Evolutionary conservation across 106 monocot genomes (phyloP).

Genomic region (Allium fistulosum): DNA sequence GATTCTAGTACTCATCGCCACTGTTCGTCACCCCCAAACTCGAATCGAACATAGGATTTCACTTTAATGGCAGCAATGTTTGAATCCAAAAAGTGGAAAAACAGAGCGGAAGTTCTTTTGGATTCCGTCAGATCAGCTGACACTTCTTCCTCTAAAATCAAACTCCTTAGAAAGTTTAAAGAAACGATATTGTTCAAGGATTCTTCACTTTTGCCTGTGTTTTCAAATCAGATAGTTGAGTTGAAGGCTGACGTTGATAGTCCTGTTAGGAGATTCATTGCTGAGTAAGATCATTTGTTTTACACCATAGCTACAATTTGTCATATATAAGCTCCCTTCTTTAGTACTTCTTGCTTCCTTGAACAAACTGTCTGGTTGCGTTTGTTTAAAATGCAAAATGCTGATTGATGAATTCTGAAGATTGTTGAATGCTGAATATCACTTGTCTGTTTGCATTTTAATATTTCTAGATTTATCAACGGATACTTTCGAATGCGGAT

Average conservation of each 20-base stretch:
- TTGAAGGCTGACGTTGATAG: slow-evolving; percentile 40
- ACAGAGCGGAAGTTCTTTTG: slow-evolving; percentile 34
- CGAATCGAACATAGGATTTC: no score
- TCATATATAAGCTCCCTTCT: no score
- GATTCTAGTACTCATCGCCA: no score
- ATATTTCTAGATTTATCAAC: background rate
- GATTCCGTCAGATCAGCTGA: slow-evolving; percentile 20
- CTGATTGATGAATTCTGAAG: background rate
- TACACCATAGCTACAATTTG: background rate
- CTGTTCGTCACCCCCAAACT: no score
- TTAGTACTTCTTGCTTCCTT: no score
- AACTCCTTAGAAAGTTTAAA: slow-evolving; percentile 52
- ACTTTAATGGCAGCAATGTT: no score
- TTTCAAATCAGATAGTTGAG: slow-evolving; percentile 40
- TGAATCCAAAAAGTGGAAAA: slow-evolving; percentile 18
- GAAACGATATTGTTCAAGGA: slow-evolving; percentile 45
- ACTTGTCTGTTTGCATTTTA: background rate
- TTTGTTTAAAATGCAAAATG: background rate
- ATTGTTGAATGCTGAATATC: background rate
- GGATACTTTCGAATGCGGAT: no score
- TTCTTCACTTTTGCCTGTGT: slow-evolving; percentile 40
- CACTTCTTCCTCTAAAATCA: slow-evolving; percentile 40
- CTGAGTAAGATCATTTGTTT: slow-evolving; percentile 48
- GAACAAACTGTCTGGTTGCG: background rate
- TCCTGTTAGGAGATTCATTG: slow-evolving; percentile 60